phyloP scores from a whole-genome alignment of 106 monocot species.

The Allium cepa region DNA sequence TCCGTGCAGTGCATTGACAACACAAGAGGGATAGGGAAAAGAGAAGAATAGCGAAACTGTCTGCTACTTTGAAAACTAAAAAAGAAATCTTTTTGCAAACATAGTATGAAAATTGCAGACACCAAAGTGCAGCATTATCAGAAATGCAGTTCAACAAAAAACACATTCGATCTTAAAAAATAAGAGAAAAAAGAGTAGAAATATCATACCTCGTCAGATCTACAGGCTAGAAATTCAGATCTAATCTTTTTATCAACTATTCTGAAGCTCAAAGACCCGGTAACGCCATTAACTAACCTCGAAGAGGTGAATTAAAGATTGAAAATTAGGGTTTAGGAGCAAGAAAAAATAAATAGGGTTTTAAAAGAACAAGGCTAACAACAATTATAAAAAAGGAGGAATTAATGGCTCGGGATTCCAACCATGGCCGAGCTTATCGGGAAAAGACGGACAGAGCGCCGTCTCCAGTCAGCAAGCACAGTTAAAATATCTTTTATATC shows the following conservation, averaged over 20 bases:
- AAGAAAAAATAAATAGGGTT: background rate
- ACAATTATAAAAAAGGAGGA: background rate
- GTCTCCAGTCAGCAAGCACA: background rate
- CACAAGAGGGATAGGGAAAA: too few species aligned
- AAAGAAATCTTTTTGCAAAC: too few species aligned
- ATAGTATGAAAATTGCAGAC: too few species aligned
- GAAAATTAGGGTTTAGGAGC: constrained; percentile 9
- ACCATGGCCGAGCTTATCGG: constrained; percentile 39
- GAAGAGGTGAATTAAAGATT: too few species aligned
- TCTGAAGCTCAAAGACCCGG: background rate
- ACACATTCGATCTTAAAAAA: background rate
- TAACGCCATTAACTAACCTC: too few species aligned
- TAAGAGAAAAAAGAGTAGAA: background rate
- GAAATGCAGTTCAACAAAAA: too few species aligned
- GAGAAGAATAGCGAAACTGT: too few species aligned
- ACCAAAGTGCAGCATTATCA: too few species aligned
- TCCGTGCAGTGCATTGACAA: too few species aligned
- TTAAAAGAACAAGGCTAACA: background rate
- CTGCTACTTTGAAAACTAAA: too few species aligned
- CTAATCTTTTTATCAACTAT: background rate
- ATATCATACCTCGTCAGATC: constrained; percentile 1
- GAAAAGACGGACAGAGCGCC: constrained; percentile 22
- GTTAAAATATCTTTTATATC: too few species aligned
- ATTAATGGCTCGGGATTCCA: constrained; percentile 16
- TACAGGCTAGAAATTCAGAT: constrained; percentile 1